Conservation (phyloP, 75 land plant species). For the Pinus taeda region DNA sequence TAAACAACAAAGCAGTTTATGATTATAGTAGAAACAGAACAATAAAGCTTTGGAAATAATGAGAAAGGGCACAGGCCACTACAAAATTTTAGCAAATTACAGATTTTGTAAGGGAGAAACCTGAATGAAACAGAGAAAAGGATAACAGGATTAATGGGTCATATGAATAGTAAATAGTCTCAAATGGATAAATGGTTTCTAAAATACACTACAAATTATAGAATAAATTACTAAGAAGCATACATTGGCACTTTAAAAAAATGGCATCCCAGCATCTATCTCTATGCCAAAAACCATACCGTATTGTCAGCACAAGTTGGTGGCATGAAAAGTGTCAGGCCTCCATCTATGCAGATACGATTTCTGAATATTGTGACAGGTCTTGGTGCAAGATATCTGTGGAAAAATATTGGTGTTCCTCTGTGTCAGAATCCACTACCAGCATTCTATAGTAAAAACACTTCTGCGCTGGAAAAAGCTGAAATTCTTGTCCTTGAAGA, state of each 20-base stretch:
- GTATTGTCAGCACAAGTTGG: slow-evolving; percentile 92
- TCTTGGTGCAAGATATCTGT: slow-evolving; percentile 87
- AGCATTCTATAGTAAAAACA: neutral
- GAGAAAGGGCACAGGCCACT: neutral
- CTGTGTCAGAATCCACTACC: neutral
- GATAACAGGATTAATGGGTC: neutral
- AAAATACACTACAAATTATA: neutral
- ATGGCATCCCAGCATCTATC: neutral
- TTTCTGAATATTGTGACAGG: slow-evolving; percentile 89
- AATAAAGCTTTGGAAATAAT: neutral
- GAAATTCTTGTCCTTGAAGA: neutral
- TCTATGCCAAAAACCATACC: slow-evolving; percentile 32
- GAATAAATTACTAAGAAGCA: neutral
- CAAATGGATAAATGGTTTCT: neutral
- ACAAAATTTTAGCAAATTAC: neutral
- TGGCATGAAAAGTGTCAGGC: slow-evolving; percentile 97
- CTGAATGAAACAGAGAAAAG: neutral
- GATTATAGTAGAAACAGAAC: no score
- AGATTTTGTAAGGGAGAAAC: neutral
- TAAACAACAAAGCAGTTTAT: no score
- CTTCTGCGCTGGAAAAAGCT: neutral
- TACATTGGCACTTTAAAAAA: neutral
- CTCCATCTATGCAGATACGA: slow-evolving; percentile 93
- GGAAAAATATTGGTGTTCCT: slow-evolving; percentile 5
- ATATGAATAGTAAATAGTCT: neutral